Evolutionary conservation across 2,329 filamentous ascomycete species (phyloP).

Genomic region (Leptodontidium sp.): DNA sequence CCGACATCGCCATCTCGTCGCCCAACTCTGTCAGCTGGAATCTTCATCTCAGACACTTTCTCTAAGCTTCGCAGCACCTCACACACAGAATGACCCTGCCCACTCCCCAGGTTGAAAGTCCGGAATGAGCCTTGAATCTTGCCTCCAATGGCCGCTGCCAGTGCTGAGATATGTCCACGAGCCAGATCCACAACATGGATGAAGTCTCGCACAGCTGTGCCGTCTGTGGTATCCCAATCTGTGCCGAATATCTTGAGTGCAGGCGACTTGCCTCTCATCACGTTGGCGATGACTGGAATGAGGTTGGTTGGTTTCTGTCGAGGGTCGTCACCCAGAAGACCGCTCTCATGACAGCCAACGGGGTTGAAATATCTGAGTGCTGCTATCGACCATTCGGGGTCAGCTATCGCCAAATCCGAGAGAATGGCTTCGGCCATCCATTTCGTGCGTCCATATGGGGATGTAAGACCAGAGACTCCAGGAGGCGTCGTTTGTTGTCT

Average conservation of each 20-base stretch:
- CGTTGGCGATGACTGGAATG: constrained; percentile 68
- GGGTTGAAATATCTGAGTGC: constrained; percentile 73
- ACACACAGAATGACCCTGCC: constrained; percentile 53
- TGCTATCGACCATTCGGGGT: constrained; percentile 67
- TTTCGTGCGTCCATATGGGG: constrained; percentile 70
- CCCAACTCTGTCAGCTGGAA: constrained; percentile 47
- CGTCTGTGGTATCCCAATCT: constrained; percentile 70
- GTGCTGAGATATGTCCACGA: constrained; percentile 67
- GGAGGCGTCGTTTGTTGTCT: constrained; percentile 50
- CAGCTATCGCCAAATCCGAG: constrained; percentile 65
- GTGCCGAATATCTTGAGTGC: constrained; percentile 66
- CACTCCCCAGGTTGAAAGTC: constrained; percentile 55
- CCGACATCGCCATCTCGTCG: constrained; percentile 53
- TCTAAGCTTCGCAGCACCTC: constrained; percentile 52
- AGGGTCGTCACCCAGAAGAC: constrained; percentile 68
- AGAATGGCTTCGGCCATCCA: constrained; percentile 72
- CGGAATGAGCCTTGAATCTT: constrained; percentile 50
- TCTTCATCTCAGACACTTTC: constrained; percentile 46
- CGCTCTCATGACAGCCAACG: constrained; percentile 69
- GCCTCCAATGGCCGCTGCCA: constrained; percentile 50
- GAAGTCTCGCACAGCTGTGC: constrained; percentile 71
- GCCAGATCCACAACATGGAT: constrained; percentile 72
- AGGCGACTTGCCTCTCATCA: constrained; percentile 61
- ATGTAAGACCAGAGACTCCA: constrained; percentile 65
- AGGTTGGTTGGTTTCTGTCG: constrained; percentile 67